Evolutionary conservation across 257 asterid species (phyloP), one percentile per base, ranked within the genome.

Genomic region (Solanum etuberosum): DNA sequence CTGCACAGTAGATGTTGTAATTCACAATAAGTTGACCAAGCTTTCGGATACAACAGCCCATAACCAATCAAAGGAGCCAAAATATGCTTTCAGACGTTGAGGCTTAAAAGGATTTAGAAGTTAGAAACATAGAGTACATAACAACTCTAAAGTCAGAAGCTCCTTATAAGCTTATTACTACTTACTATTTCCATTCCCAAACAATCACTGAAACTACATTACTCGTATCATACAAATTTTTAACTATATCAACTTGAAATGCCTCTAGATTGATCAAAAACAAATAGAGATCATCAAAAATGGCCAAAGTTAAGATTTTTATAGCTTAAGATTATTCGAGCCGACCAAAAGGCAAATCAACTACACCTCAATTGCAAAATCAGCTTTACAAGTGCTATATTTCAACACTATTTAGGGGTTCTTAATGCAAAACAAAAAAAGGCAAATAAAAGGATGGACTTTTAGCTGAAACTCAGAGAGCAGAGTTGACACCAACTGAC

Each of bases 401-500:
- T 31, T 31, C 40, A 32, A 9, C 48, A 72, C 48, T 21, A 37
- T 21, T 5, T 37, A 72, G 77, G 77, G 77, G 25, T 31, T 15
- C 77, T 70, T 32, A 29, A 32, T 70, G 42, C 40, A 70, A 25
- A n/a, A 31, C 4, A 15, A 68, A n/a, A 71, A 32, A 72, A 1
- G 29, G 31, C 82, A 74, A 37, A 37, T 37, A 11, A 74, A 51
- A 78, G 37, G 1, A 80, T 18, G 32, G 85, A 80, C 67, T 46
- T 46, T 16, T 5, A 46, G 27, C 38, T 27, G 13, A 68, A n/a
- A 85, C 29, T 35, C 27, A 68, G 15, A 63, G 9, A 80, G 85
- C 82, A 88, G 15, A 12, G 27, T 54, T 40, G 31, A 84, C 16
- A 12, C 9, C 5, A 20, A 91, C 94, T 93, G 90, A 97, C 99